phyloP scores from a whole-genome alignment of 2,329 filamentous ascomycete species.

The Fusarium chlamydosporum region DNA sequence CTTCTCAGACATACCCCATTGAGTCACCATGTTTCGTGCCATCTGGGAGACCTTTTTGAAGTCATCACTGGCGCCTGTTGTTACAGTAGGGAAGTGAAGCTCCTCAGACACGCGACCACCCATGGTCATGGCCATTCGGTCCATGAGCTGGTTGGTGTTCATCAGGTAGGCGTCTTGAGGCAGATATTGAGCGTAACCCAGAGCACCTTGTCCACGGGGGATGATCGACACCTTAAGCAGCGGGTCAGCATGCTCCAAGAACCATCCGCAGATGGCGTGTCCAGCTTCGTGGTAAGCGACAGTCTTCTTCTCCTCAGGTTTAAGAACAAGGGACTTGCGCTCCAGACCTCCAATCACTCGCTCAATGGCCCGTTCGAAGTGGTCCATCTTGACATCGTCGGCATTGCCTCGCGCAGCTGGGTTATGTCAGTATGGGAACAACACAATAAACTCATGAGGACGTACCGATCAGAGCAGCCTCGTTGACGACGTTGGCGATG shows the following conservation, averaged over 20 bases:
- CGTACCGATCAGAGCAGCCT: constrained; percentile 95
- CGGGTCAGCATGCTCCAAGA: constrained; percentile 94
- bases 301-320: constrained; percentile 92
- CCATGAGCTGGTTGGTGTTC: constrained; percentile 96
- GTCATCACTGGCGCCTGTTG: constrained; percentile 93
- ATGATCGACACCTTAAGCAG: constrained; percentile 99
- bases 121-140: constrained; percentile 99
- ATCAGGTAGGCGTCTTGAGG: constrained; percentile 95
- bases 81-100: constrained; percentile 96
- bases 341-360: constrained; percentile 96
- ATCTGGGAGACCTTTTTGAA: constrained; percentile 98
- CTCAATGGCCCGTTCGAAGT: constrained; percentile 98
- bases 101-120: constrained; percentile 96
- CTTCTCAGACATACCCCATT: constrained; percentile 98
- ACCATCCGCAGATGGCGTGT: constrained; percentile 99
- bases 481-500: constrained; percentile 98
- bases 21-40: constrained; percentile 98
- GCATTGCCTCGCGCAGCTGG: constrained; percentile 87
- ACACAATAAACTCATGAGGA: constrained; percentile 53
- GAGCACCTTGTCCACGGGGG: constrained; percentile 90
- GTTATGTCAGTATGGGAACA: constrained; percentile 33
- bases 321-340: constrained; percentile 95
- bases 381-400: constrained; percentile 83
- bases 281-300: constrained; percentile 99
- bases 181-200: constrained; percentile 98